Base-by-base conservation (phyloP, 2,329 filamentous ascomycete species). In the Neocatenulostroma microsporum region DNA sequence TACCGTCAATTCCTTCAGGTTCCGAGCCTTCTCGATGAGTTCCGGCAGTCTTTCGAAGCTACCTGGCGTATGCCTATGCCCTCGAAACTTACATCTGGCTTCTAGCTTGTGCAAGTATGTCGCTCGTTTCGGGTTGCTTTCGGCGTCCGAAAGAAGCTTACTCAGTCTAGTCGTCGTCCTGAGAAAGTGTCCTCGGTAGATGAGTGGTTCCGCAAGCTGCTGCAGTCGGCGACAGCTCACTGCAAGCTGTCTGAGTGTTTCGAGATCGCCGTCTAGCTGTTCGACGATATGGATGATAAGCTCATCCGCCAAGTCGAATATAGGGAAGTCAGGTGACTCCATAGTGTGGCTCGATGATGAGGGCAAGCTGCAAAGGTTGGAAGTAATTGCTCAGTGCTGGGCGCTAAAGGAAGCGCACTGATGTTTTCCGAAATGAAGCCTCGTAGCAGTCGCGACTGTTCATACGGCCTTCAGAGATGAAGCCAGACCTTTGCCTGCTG, bases 221-320 rank as follows among this genome's bases (percentile, higher is more conserved):
- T 48, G 49, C 1, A 49, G 17, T 8, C 33, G 32, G 9, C 34
- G 37, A 24, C 42, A 49, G 24, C 42, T 46, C n/a, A n/a, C n/a
- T n/a, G n/a, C n/a, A n/a, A n/a, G n/a, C n/a, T n/a, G n/a, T n/a
- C n/a, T n/a, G n/a, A 7, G 35, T 20, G 27, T 31, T 30, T 25
- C 46, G 37, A 13, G 28, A 19, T 20, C 39, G 34, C 27, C 39
- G 27, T 49, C 41, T 15, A 53, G 35, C 5, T 51, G 46, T 24
- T 48, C 46, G 21, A 51, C 40, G 34, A 51, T 42, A 17, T 34
- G 11, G n/a, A 35, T 31, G 18, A 48, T 42, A 9, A 53, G 41
- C 25, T 53, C 49, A 18, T 43, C 42, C 8, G 49, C 45, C 19
- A 53, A 39, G 11, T 47, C 46, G 17, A 51, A 32, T n/a, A 53